Base-by-base conservation (phyloP, 2,329 filamentous ascomycete species). In the Alternaria brassicae region DNA sequence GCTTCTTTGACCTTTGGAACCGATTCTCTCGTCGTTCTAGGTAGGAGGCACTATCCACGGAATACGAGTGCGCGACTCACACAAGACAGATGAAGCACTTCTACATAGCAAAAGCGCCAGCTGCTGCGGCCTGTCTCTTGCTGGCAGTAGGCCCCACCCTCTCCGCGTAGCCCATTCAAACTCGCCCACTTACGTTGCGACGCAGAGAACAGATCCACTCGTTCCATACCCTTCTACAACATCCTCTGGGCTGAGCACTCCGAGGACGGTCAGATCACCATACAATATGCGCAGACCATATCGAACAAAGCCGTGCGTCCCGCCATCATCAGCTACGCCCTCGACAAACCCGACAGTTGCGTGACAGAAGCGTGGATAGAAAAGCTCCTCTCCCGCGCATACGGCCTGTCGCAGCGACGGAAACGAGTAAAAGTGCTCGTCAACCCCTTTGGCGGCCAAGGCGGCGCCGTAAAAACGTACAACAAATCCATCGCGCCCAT, bases 401-500 rank as follows among this genome's bases (percentile, higher is more conserved):
- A 97, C 71, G 89, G 81, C 55, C 80, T 82, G 7, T 85, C 90
- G 2, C 87, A 90, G 70, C 85, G 84, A 53, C 85, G 83, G 58
- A 95, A 93, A 77, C 88, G 92, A 45, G 88, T 95, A 63, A 96
- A 95, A 76, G 88, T 98, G 12, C 81, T 98, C 41, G 85, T 99
- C 62, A 99, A 99, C 77, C 95, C 95, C 0, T 90, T 93, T 70
- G 92, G 93, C 13, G 95, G 95, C 0, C 91, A 92, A 40, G 94
- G 94, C 15, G 81, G 82, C 39, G 94, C 93, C 1, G 80, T 86
- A 61, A 90, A 87, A 72, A 84, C 88, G 64, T 98, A 93, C 85
- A 81, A 88, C 56, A 85, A 84, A 42, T 85, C 94, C 64, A 90
- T 93, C 44, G 88, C 89, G 71, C 93, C 94, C 8, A 85, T 99